Evolutionary conservation across 352 stramenopile species (phyloP), one percentile per base, ranked within the genome.

Genomic region (Phytophthora sansomeana): DNA sequence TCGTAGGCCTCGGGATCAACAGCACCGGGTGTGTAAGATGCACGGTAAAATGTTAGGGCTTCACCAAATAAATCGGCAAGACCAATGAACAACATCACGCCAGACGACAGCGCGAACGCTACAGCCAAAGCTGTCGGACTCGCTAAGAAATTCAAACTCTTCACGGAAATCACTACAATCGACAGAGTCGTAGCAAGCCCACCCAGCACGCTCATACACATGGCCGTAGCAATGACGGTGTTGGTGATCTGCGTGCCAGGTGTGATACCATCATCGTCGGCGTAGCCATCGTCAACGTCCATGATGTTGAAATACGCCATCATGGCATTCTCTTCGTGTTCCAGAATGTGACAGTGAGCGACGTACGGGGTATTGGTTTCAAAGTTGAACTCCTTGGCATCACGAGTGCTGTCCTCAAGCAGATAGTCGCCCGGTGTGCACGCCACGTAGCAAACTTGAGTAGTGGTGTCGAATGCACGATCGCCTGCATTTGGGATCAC

Each of bases 301-400:
- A 72, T 80, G 48, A 87, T 63, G 51, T 85, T 75, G 61, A 91
- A 91, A 64, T 70, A 90, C 10, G 59, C 75, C 81, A 90, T 90
- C 83, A 92, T 90, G 26, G 58, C 35, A 63, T 92, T 92, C 38
- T 90, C 81, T 69, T 89, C 83, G 66, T 92, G 83, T 47, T 92
- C 83, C 9, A 92, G 49, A 47, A 90, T 89, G 65, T 92, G 83
- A 36, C 83, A 92, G 54, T 92, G 83, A 6, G 82, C 81, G 26
- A 92, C 72, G 58, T 92, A 92, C 46, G 81, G 79, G 13, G 89
- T 79, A 5, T 58, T 83, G 2, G 81, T 90, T 64, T 89, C 77
- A 49, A 92, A 92, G 49, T 77, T 78, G 68, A 82, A 92, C 32
- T 89, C 79, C 26, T 76, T 67, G 3, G 83, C 44, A 3, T 74